Percentiles rank a stretch among this genome's conserved stretches.
These are phyloP conservation scores for Eucalyptus sp. DNA, from an alignment of 345 rosid genomes.

Conservation along the genomic window DNA sequence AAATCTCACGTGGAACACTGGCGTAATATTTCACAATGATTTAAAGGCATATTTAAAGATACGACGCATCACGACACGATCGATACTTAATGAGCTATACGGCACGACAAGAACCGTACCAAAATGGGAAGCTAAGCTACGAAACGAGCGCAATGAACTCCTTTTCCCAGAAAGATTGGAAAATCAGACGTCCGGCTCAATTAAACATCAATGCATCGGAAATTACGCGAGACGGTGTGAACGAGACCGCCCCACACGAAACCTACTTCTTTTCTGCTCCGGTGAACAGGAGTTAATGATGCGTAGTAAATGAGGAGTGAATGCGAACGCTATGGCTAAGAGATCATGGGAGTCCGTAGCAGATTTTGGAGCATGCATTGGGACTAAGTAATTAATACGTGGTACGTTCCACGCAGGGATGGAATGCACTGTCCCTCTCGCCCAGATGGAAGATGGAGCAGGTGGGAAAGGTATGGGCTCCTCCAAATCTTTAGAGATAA, in stretches of 20 bases:
- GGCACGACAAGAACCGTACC: not conserved
- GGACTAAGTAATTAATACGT: not conserved
- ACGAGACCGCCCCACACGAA: not conserved
- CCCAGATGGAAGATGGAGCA: not conserved
- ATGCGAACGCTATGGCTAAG: not conserved
- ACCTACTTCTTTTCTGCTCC: not conserved
- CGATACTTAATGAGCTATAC: not conserved
- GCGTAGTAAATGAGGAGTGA: not conserved
- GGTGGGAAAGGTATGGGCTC: not conserved
- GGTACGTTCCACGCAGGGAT: not conserved
- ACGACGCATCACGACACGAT: not conserved
- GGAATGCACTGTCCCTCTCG: not conserved
- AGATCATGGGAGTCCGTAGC: not conserved
- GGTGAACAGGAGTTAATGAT: not conserved
- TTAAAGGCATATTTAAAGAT: not conserved
- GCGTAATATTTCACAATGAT: not conserved
- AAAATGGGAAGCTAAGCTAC: not conserved
- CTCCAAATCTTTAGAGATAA: not conserved
- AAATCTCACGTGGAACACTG: not conserved
- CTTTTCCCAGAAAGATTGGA: not conserved
- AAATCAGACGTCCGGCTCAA: not conserved
- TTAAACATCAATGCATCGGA: not conserved
- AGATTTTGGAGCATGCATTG: not conserved
- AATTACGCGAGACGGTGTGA: not conserved
- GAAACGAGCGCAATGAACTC: not conserved